phyloP scores from a whole-genome alignment of 176 grass and related monocot genomes.

The Thinopyrum elongatum region DNA sequence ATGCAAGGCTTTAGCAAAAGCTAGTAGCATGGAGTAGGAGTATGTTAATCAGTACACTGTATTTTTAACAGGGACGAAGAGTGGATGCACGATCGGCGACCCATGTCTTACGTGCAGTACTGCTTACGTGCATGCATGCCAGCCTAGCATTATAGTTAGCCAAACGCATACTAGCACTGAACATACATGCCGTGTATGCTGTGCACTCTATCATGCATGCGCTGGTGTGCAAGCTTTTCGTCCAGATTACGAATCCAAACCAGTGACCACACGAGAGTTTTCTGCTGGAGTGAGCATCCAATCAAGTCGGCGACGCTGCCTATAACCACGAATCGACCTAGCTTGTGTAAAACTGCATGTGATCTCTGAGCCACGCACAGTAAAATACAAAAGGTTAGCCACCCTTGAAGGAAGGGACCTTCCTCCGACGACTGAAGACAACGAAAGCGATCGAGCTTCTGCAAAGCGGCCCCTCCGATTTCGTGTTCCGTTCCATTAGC shows the following conservation, averaged over 20 bases:
- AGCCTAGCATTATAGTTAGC: not conserved
- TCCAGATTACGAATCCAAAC: not conserved
- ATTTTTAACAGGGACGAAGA: not conserved
- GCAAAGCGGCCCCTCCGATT: constrained; percentile 24
- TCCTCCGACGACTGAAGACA: not conserved
- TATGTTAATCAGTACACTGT: not conserved
- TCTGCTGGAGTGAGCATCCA: not conserved
- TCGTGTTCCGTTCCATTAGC: not conserved
- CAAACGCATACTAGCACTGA: not conserved
- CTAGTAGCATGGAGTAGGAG: not conserved
- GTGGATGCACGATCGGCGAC: not conserved
- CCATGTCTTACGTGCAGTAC: not conserved
- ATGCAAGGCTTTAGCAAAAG: constrained; percentile 8
- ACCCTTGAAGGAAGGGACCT: not conserved
- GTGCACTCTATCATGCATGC: too few species aligned
- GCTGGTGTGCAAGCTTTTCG: not conserved
- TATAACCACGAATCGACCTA: not conserved
- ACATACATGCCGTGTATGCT: not conserved
- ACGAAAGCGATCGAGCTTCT: constrained; percentile 30
- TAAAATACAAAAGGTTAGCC: constrained; percentile 1
- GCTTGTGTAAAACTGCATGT: not conserved
- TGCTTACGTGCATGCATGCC: not conserved
- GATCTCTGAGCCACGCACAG: not conserved
- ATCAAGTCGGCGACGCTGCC: not conserved
- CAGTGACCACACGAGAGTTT: not conserved